Conservation (phyloP, 192 early-diverging fungal genomes). For the Backusella tuberculispora region DNA sequence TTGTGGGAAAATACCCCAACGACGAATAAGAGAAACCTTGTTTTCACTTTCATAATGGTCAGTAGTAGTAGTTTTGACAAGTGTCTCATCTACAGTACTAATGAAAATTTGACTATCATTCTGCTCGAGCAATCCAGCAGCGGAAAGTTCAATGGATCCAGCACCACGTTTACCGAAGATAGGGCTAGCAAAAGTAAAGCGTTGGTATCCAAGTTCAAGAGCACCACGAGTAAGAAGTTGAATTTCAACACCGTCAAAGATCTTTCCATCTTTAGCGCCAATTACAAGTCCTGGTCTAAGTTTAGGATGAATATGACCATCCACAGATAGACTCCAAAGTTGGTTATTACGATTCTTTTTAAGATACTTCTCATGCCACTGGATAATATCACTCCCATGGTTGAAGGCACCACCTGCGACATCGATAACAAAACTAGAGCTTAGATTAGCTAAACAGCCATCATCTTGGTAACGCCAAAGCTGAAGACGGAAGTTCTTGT, state of each 20-base stretch:
- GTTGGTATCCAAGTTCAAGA: not conserved
- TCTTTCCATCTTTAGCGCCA: not conserved
- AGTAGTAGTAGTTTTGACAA: not conserved
- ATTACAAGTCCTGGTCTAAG: slow-evolving; percentile 14
- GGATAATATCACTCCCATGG: slow-evolving; percentile 13
- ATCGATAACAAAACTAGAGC: slow-evolving; percentile 14
- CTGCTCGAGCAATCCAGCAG: not conserved
- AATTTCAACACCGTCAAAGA: slow-evolving; percentile 13
- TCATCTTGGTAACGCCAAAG: slow-evolving; percentile 25
- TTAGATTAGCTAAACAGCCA: slow-evolving; percentile 20
- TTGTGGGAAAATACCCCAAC: slow-evolving; percentile 30
- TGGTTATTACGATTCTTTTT: slow-evolving; percentile 9
- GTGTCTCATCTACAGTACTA: not conserved
- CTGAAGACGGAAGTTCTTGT: slow-evolving; percentile 19
- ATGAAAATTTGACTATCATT: slow-evolving; percentile 7
- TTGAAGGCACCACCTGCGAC: slow-evolving; percentile 20
- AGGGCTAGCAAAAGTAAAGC: slow-evolving; percentile 22
- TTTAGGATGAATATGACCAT: slow-evolving; percentile 29
- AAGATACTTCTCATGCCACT: slow-evolving; percentile 21
- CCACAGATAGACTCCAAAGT: slow-evolving; percentile 27
- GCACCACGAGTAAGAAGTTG: slow-evolving; percentile 1
- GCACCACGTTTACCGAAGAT: slow-evolving; percentile 9
- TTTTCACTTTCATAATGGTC: not conserved
- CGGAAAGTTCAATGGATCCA: not conserved
- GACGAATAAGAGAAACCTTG: slow-evolving; percentile 12